These are phyloP conservation scores for Hypoxylon sp. DNA, from an alignment of 2,329 filamentous ascomycete species.

Conservation along the genomic window DNA sequence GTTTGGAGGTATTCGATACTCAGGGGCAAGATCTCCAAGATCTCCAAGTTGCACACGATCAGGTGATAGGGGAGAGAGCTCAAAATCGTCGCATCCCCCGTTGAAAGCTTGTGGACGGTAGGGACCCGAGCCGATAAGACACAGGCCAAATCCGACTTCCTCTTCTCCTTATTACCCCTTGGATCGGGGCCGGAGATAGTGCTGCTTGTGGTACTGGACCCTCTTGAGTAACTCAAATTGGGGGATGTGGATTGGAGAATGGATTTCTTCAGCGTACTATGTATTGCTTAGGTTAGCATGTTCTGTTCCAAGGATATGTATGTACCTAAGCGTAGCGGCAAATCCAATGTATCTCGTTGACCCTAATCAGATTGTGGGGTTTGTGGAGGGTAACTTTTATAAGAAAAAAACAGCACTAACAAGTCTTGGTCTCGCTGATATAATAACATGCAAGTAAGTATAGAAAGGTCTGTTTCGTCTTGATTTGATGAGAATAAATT, in stretches of 20 bases:
- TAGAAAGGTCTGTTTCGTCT: constrained; percentile 3
- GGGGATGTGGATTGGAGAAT: no score
- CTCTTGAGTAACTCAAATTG: background rate
- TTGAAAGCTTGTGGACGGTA: constrained; percentile 9
- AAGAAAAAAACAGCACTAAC: background rate
- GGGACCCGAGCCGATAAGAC: constrained; percentile 5
- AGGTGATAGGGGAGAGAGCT: constrained; percentile 24
- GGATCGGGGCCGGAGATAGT: background rate
- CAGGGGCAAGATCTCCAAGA: constrained; percentile 12
- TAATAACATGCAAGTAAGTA: constrained; percentile 14
- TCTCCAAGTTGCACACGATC: constrained; percentile 22
- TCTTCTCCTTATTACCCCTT: constrained; percentile 3
- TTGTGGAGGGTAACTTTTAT: constrained; percentile 16
- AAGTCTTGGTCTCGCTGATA: background rate
- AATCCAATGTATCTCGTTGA: constrained; percentile 7
- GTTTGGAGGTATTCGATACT: constrained; percentile 21
- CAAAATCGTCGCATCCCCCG: constrained; percentile 19
- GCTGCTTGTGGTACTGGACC: background rate
- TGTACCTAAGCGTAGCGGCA: background rate
- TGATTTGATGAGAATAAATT: background rate
- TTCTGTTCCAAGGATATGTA: no score
- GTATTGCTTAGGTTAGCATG: no score
- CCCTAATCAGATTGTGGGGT: constrained; percentile 23
- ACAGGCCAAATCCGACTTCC: constrained; percentile 2
- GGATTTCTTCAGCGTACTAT: no score